A percentile compares a stretch with the other conserved stretches of the same genome.
Conservation (phyloP, 306 rosid genomes). For the Potentilla sterilis region DNA sequence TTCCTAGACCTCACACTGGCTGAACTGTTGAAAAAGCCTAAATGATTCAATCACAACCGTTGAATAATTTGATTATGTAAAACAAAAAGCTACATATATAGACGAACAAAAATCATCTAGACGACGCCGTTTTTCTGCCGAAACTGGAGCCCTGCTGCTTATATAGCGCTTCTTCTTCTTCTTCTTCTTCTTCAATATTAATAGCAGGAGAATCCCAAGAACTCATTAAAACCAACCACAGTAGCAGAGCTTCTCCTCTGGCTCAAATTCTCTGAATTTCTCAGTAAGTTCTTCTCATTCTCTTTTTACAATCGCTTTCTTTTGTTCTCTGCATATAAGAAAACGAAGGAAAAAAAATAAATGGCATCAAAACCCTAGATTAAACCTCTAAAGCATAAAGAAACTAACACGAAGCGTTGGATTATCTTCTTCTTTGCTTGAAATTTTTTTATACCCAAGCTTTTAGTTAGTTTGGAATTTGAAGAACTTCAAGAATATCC, state of each 20-base stretch:
- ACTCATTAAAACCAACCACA: background rate
- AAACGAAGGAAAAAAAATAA: background rate
- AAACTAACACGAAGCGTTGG: background rate
- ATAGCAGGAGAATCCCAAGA: background rate
- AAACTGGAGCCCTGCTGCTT: background rate
- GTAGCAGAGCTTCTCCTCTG: background rate
- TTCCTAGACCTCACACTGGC: no score
- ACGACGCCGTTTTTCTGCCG: background rate
- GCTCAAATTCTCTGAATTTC: background rate
- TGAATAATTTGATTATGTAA: no score
- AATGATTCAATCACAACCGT: no score
- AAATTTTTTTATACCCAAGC: no score
- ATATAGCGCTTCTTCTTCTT: background rate
- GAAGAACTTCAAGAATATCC: background rate
- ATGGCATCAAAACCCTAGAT: background rate
- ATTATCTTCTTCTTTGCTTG: no score
- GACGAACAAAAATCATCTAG: no score
- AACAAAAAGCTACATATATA: no score
- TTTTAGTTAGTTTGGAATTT: background rate
- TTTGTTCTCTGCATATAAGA: background rate
- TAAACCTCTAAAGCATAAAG: background rate
- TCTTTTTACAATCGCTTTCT: background rate
- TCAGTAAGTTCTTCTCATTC: background rate
- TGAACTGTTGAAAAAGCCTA: no score
- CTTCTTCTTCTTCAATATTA: background rate